Evolutionary conservation across 805 yeast species (phyloP), one percentile per base, ranked within the genome.

Genomic region (Yarrowia phangngaensis): DNA sequence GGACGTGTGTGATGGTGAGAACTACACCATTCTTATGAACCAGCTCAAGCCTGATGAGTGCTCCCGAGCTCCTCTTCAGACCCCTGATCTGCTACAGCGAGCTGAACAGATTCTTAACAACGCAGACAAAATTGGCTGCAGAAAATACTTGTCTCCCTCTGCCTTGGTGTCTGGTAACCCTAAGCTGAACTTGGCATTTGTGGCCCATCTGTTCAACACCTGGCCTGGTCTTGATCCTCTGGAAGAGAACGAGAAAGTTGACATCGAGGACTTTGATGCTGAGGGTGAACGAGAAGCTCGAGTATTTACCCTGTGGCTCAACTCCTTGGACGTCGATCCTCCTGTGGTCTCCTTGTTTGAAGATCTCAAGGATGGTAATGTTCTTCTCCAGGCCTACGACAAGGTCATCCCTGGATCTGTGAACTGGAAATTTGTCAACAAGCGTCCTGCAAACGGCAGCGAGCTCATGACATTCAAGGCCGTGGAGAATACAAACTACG

Each of bases 221-320:
- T 80, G 86, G 63, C 98, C 98, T 40, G 97, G 98, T 41, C 75
- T 92, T 56, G 97, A 89, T 53, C 97, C 97, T 52, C 77, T 90
- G 55, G 94, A 86, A 62, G 70, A 66, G 55, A 97, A 89, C 68
- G 97, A 90, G 65, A 83, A 80, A 59, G 85, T 92, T 20, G 97
- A 89, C 64, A 86, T 92, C 58, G 98, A 92, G 70, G 97, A 87
- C 58, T 92, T 92, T 61, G 98, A 92, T 64, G 98, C 98, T 19
- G 98, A 92, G 70, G 98, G 98, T 55, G 98, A 92, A 70, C 84
- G 98, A 70, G 98, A 92, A 70, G 98, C 98, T 3, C 79, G 98
- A 66, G 98, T 92, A 9, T 92, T 92, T 70, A 92, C 98, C 5
- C 71, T 92, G 61, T 92, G 98, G 98, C 78, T 92, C 63, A 92